Conservation (phyloP, 1,284 basidiomycete species). For the Trametes versicolor region DNA sequence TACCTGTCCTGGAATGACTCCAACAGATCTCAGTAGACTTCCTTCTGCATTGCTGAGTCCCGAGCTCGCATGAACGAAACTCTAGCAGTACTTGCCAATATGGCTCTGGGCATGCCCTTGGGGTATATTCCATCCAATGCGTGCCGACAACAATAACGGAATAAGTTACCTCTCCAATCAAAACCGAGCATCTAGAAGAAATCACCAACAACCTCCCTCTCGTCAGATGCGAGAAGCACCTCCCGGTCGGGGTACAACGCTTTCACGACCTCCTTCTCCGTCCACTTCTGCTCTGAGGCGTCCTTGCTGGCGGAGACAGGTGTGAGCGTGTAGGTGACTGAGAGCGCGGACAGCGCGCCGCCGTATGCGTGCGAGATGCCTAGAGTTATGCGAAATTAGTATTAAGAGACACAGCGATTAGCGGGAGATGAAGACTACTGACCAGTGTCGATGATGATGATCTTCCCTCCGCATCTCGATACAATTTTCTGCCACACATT, state of each 20-base stretch:
- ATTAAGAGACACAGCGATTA: not conserved
- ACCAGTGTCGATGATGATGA: slow-evolving; percentile 93
- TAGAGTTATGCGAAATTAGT: slow-evolving; percentile 34
- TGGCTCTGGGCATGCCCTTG: not conserved
- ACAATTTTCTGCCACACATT: slow-evolving; percentile 66
- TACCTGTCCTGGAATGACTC: too few relatives aligned
- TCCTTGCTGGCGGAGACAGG: slow-evolving; percentile 49
- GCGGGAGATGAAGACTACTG: slow-evolving; percentile 22
- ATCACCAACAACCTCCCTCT: slow-evolving; percentile 60
- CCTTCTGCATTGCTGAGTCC: too few relatives aligned
- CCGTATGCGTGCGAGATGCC: slow-evolving; percentile 95
- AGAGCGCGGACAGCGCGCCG: slow-evolving; percentile 88
- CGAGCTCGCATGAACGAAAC: not conserved
- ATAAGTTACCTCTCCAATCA: slow-evolving; percentile 30
- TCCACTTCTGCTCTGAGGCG: slow-evolving; percentile 59
- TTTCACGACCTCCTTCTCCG: slow-evolving; percentile 81
- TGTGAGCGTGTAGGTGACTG: slow-evolving; percentile 82
- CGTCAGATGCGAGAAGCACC: slow-evolving; percentile 62
- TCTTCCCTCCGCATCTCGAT: slow-evolving; percentile 84
- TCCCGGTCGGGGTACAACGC: slow-evolving; percentile 75
- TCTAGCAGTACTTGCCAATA: not conserved
- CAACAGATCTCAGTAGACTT: too few relatives aligned
- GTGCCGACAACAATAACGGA: slow-evolving; percentile 3
- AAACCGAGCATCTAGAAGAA: slow-evolving; percentile 40
- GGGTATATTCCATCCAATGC: slow-evolving; percentile 12